phyloP scores from a whole-genome alignment of 2,329 filamentous ascomycete species.

The Penicillium sumatraense region DNA sequence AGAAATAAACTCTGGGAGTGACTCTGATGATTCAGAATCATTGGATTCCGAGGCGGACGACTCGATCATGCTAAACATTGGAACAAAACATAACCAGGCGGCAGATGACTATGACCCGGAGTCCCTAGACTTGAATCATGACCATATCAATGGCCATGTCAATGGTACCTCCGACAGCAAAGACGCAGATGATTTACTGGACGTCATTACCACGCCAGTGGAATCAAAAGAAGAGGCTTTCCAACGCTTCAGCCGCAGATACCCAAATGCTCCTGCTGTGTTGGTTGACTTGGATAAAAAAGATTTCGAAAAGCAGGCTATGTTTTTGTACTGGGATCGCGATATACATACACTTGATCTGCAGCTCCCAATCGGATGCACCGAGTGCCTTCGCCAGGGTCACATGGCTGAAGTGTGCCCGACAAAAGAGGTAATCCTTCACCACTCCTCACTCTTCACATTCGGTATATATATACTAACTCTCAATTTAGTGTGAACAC shows the following conservation, averaged over 20 bases:
- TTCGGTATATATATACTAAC: conserved; percentile 5
- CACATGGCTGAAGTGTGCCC: conserved; percentile 51
- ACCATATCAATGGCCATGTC: conserved; percentile 11
- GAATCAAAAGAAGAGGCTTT: conserved; percentile 42
- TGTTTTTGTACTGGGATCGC: conserved; percentile 45
- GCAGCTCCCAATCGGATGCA: conserved; percentile 46
- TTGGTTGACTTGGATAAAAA: conserved; percentile 44
- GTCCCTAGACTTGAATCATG: conserved; percentile 11
- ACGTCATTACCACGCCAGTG: not conserved
- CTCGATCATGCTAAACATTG: conserved; percentile 49
- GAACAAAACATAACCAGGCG: conserved; percentile 22
- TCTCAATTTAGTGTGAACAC: conserved; percentile 41
- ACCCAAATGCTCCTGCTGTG: conserved; percentile 36
- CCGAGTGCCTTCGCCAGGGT: conserved; percentile 47
- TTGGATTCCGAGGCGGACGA: conserved; percentile 44
- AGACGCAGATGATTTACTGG: not conserved
- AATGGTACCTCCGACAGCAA: conserved; percentile 4
- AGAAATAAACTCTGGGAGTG: conserved; percentile 33
- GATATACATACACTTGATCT: conserved; percentile 45
- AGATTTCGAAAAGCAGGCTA: conserved; percentile 47
- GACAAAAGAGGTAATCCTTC: conserved; percentile 42
- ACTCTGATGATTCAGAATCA: conserved; percentile 38
- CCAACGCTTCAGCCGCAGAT: conserved; percentile 37
- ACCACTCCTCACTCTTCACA: not conserved
- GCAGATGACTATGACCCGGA: conserved; percentile 32